Evolutionary conservation across 2,329 filamentous ascomycete genomes (phyloP).

Genomic region (Penicillium sp.): DNA sequence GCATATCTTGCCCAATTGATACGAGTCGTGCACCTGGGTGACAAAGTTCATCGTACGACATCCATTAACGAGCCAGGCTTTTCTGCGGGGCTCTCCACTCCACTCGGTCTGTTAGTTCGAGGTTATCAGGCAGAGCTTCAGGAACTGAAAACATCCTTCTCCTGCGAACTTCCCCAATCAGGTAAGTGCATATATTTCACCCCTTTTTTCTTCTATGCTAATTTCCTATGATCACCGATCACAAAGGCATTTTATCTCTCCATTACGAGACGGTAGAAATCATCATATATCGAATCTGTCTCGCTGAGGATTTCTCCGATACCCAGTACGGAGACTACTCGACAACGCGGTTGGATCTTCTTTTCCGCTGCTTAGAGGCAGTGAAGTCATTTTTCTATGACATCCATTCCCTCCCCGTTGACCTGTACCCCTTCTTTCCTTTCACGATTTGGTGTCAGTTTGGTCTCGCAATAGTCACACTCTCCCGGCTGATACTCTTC

Average conservation of each 20-base stretch:
- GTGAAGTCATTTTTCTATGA: conserved; percentile 53
- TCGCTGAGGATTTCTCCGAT: conserved; percentile 41
- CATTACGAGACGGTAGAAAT: conserved; percentile 30
- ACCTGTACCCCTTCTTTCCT: conserved; percentile 49
- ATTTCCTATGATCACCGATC: neutral
- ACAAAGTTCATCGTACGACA: conserved; percentile 47
- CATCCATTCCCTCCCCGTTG: conserved; percentile 49
- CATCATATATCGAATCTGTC: conserved; percentile 25
- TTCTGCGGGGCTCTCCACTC: conserved; percentile 10
- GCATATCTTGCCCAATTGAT: conserved; percentile 49
- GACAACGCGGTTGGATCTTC: conserved; percentile 50
- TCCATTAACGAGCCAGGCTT: conserved; percentile 20
- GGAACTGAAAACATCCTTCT: conserved; percentile 16
- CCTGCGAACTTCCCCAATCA: conserved; percentile 8
- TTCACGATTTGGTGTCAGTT: conserved; percentile 50
- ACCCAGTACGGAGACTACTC: conserved; percentile 35
- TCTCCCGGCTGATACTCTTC: conserved; percentile 29
- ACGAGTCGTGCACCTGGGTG: conserved; percentile 52
- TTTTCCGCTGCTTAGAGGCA: conserved; percentile 53
- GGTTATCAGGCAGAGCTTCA: conserved; percentile 49
- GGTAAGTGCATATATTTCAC: conserved; percentile 8
- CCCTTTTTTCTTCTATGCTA: neutral
- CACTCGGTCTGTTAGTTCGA: conserved; percentile 35
- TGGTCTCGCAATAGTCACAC: conserved; percentile 43
- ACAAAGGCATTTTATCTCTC: conserved; percentile 23